These are phyloP conservation scores for Tricholoma bakamatsutake DNA, from an alignment of 768 basidiomycete genomes.

Conservation along the genomic window DNA sequence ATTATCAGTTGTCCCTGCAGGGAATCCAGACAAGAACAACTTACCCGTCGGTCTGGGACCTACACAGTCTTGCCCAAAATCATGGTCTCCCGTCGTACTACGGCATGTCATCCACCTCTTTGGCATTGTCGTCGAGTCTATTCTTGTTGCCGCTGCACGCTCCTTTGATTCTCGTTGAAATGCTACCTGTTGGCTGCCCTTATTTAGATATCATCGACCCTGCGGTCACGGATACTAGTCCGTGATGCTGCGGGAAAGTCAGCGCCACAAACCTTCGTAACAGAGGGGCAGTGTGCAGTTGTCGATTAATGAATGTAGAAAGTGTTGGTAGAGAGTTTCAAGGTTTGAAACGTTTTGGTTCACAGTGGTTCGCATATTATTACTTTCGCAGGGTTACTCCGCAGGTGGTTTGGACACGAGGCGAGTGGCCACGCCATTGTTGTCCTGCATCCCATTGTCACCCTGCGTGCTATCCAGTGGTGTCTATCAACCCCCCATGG, in stretches of 20 bases:
- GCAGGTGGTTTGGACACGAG: not conserved
- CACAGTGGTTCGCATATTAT: not conserved
- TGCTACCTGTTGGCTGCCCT: not conserved
- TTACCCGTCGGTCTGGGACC: constrained; percentile 12
- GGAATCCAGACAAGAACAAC: not conserved
- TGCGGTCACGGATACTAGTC: constrained; percentile 3
- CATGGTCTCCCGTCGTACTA: constrained; percentile 23
- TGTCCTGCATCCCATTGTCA: constrained; percentile 10
- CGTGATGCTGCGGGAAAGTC: not conserved
- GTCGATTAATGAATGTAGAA: not conserved
- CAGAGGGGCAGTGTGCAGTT: constrained; percentile 9
- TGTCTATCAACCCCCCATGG: not conserved
- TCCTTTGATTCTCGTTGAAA: constrained; percentile 12
- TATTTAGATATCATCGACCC: constrained; percentile 14
- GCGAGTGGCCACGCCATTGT: constrained; percentile 13
- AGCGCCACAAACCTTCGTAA: constrained; percentile 19
- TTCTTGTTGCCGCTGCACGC: constrained; percentile 7
- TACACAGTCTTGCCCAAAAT: constrained; percentile 21
- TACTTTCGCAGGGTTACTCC: not conserved
- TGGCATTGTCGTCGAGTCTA: constrained; percentile 3
- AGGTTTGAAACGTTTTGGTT: not conserved
- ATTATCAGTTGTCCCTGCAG: not conserved
- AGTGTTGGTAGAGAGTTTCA: not conserved
- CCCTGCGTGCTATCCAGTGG: not conserved
- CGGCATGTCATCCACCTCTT: constrained; percentile 27